Evolutionary conservation across 495 filamentous ascomycete species (phyloP).

Genomic region (Cercophora newfieldiana): DNA sequence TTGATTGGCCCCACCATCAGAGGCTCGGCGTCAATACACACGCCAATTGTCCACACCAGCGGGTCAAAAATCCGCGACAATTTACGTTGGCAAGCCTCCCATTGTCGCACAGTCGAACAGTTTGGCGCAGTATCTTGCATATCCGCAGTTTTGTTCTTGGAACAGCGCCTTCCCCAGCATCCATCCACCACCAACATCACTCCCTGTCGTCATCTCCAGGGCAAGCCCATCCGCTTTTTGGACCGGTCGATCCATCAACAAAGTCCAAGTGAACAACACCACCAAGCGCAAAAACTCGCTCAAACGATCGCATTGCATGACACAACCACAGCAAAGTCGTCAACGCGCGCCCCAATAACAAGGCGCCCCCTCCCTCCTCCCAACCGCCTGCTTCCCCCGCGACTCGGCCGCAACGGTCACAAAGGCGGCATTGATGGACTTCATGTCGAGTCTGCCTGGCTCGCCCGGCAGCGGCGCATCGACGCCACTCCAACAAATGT

Average conservation of each 20-base stretch:
- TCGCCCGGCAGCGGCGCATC: conserved; percentile 30
- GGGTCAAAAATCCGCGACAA: conserved; percentile 1
- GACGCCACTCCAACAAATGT: conserved; percentile 65
- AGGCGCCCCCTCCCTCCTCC: neutral
- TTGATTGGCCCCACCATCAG: conserved; percentile 19
- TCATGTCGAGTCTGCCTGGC: conserved; percentile 28
- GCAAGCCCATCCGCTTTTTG: neutral
- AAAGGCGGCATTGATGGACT: conserved; percentile 17
- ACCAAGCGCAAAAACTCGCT: conserved; percentile 5
- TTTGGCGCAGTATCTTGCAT: neutral
- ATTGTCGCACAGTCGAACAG: neutral
- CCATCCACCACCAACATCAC: neutral
- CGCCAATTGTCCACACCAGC: neutral
- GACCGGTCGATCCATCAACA: neutral
- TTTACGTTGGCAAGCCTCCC: neutral
- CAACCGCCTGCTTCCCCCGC: neutral
- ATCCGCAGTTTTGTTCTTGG: neutral
- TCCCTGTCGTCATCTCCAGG: conserved; percentile 1
- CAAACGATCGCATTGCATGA: conserved; percentile 24
- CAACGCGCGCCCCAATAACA: conserved; percentile 11
- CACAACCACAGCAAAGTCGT: conserved; percentile 4
- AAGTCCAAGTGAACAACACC: neutral
- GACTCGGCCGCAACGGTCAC: conserved; percentile 15
- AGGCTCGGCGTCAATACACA: neutral
- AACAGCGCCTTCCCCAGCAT: neutral